Base-by-base conservation (phyloP, 2,329 filamentous ascomycete species). In the Rutstroemia sydowiana region DNA sequence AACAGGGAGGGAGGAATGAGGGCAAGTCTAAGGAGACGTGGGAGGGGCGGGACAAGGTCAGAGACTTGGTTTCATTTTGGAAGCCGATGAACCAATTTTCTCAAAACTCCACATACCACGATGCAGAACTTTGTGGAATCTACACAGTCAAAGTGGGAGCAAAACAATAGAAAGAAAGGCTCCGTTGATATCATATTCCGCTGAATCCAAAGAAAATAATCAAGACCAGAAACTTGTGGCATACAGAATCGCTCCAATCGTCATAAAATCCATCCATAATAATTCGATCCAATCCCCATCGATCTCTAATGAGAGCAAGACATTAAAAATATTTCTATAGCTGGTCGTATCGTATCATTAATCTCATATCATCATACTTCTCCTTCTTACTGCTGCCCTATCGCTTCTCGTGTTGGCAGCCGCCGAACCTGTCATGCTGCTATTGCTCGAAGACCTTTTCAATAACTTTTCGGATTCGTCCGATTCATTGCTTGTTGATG, bases 311-410 rank as follows among this genome's bases (percentile, higher is more conserved):
- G 28, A 34, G 16, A 32, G 31, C 13, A 40, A 42, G 18, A 46
- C n/a, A 46, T 46, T 51, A 51, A 51, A 6, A 46, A 51, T 51
- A 51, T 18, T 51, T 14, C 13, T 7, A 39, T 30, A 40, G 23
- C 43, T 8, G 28, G 14, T 45, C 49, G 18, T 53, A 40, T 56
- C 37, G 41, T 51, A 39, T 48, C 43, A 55, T 23, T 16, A 54
- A 57, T 53, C 58, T 66, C 61, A 67, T 65, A 66, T 55, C 64
- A 68, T 66, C 65, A 66, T 68, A 47, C 65, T 68, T 54, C 63
- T 60, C 47, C 65, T 63, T 40, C 65, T 57, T 42, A 58, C 59
- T 13, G 60, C 57, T 13, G 65, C 57, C 30, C 65, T 59, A 20
- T 65, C 64, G 43, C 55, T 57, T 48, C 64, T 61, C n/a, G 59